These are phyloP conservation scores for Ceratocystis variospora DNA, from an alignment of 2,329 filamentous ascomycete genomes.

Conservation along the genomic window DNA sequence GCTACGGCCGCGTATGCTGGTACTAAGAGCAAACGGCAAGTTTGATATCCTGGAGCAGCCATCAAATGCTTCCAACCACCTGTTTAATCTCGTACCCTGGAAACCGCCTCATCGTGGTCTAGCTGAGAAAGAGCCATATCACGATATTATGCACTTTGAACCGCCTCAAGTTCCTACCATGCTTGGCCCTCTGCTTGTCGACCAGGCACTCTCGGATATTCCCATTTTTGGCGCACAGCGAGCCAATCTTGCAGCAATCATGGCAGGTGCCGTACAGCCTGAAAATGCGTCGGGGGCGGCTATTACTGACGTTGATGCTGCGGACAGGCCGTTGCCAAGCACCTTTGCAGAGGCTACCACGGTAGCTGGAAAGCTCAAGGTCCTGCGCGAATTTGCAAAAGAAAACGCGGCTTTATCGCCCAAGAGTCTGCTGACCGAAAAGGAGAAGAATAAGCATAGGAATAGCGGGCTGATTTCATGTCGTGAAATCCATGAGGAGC, in stretches of 20 bases:
- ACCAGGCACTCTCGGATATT: conserved; percentile 39
- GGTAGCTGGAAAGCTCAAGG: conserved; percentile 37
- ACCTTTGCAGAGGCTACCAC: conserved; percentile 31
- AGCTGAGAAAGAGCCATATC: conserved; percentile 39
- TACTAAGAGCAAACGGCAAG: conserved; percentile 44
- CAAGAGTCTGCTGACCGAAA: conserved; percentile 12
- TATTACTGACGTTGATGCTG: conserved; percentile 30
- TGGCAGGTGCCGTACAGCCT: conserved; percentile 29
- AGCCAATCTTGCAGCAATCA: conserved; percentile 30
- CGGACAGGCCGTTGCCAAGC: conserved; percentile 28
- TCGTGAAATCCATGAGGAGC: conserved; percentile 43
- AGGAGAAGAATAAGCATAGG: conserved; percentile 15
- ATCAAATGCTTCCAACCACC: conserved; percentile 41
- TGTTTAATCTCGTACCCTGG: conserved; percentile 50
- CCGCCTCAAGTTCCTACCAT: conserved; percentile 38
- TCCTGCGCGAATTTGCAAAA: conserved; percentile 30
- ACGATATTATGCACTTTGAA: conserved; percentile 46
- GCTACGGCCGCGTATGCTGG: conserved; percentile 44
- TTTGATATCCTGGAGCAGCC: conserved; percentile 51
- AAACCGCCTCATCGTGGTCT: conserved; percentile 43
- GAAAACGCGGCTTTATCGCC: conserved; percentile 5
- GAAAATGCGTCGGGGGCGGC: background rate
- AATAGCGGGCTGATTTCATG: conserved; percentile 32
- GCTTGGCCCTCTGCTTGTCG: conserved; percentile 40
- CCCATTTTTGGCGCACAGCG: conserved; percentile 45